A percentile compares a stretch with the other conserved stretches of the same genome.
phyloP scores from a whole-genome alignment of 148 eudicot species.

The Rhododendron simsii region DNA sequence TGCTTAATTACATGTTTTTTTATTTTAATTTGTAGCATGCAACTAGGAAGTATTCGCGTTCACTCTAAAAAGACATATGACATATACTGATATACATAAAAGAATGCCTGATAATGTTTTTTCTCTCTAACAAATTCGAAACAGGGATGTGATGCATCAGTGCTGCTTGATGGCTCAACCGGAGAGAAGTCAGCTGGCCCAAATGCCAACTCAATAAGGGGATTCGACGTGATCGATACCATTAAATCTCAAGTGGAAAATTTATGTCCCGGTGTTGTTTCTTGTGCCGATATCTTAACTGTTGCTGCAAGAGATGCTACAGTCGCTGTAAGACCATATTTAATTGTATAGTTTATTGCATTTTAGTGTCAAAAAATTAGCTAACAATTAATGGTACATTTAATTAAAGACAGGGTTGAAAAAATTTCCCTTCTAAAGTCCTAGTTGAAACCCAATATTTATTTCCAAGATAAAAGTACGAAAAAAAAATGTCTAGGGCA shows the following conservation, averaged over 20 bases:
- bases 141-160: conserved; percentile 69
- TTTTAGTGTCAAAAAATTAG: background rate
- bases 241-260: conserved; percentile 52
- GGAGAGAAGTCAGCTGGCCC: conserved; percentile 54
- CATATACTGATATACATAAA: background rate
- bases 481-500: background rate
- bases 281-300: conserved; percentile 67
- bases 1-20: background rate
- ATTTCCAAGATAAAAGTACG: background rate
- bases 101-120: background rate
- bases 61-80: background rate
- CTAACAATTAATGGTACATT: too few species aligned
- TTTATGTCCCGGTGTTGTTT: conserved; percentile 47
- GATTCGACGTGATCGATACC: conserved; percentile 55
- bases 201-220: conserved; percentile 48
- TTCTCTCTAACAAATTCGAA: background rate
- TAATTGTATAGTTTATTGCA: too few species aligned
- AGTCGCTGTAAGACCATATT: conserved; percentile 33
- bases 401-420: too few species aligned
- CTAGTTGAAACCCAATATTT: too few species aligned
- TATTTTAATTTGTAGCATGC: background rate
- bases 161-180: conserved; percentile 48
- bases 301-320: conserved; percentile 54
- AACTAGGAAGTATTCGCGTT: background rate
- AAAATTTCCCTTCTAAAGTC: too few species aligned